Conservation (phyloP, 352 stramenopile genomes). For the Phytopythium sindhum region DNA sequence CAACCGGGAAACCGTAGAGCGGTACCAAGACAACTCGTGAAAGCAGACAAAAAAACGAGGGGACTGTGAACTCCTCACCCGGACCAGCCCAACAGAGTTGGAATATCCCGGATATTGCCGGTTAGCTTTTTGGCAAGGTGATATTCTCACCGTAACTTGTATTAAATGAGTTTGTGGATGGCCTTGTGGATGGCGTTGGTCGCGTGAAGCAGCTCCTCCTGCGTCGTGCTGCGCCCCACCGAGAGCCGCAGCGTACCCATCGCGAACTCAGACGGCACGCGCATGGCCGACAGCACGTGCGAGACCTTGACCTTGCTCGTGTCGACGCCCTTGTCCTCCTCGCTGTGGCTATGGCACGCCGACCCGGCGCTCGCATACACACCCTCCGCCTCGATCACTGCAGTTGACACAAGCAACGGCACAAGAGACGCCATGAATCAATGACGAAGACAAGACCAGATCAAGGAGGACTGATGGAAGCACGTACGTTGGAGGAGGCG, state of each 20-base stretch:
- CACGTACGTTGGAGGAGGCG: constrained; percentile 77
- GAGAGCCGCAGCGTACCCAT: constrained; percentile 94
- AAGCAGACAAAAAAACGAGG: no score
- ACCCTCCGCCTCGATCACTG: constrained; percentile 71
- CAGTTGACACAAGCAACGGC: no score
- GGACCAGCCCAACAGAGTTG: no score
- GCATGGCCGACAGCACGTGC: constrained; percentile 92
- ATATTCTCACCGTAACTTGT: no score
- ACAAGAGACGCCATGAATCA: constrained; percentile 5
- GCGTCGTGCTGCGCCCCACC: constrained; percentile 88
- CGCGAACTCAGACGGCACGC: constrained; percentile 84
- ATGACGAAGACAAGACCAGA: not conserved
- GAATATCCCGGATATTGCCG: no score
- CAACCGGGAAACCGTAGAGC: no score
- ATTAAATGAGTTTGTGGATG: constrained; percentile 36
- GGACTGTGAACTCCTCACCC: constrained; percentile 9
- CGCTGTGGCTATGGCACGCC: constrained; percentile 89
- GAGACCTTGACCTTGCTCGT: constrained; percentile 63
- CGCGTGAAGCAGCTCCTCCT: constrained; percentile 84
- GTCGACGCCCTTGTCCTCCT: constrained; percentile 15
- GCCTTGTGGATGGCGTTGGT: constrained; percentile 75
- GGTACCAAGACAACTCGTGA: no score
- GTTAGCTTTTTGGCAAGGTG: no score
- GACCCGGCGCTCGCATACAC: constrained; percentile 92
- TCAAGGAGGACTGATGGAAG: not conserved